Conservation (phyloP, 2,329 filamentous ascomycete species). For the Aspergillus sp. region DNA sequence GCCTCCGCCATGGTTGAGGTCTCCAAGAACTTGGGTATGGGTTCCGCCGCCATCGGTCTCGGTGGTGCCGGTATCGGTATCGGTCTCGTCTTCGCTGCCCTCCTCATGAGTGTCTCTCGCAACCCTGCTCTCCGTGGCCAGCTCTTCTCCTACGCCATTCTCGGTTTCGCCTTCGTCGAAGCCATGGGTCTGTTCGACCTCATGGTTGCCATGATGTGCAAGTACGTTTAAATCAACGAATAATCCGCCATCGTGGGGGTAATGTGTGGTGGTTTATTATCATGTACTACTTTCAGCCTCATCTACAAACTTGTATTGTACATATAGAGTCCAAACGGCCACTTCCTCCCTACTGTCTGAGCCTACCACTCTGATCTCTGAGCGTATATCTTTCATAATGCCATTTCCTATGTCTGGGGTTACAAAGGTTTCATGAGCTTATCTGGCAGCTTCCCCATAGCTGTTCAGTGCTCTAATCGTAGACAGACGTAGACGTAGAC, state of each 20-base stretch:
- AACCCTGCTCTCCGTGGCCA: slow-evolving; percentile 92
- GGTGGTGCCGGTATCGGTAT: slow-evolving; percentile 93
- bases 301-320: slow-evolving; percentile 23
- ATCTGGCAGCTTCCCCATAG: too few relatives aligned
- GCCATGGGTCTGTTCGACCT: slow-evolving; percentile 74
- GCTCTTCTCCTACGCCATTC: slow-evolving; percentile 94
- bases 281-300: slow-evolving; percentile 23
- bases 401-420: too few relatives aligned
- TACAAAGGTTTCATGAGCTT: too few relatives aligned
- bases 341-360: slow-evolving; percentile 7
- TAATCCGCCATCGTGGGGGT: slow-evolving; percentile 8
- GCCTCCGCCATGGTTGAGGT: slow-evolving; percentile 80
- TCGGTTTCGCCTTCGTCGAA: slow-evolving; percentile 93
- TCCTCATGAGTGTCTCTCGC: slow-evolving; percentile 84
- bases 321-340: slow-evolving; percentile 26
- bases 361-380: too few relatives aligned
- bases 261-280: slow-evolving; percentile 23
- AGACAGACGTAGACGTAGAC: too few relatives aligned
- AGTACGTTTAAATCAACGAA: slow-evolving; percentile 56
- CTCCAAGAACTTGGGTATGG: slow-evolving; percentile 88
- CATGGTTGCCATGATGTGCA: slow-evolving; percentile 92
- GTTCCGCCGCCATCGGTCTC: slow-evolving; percentile 84
- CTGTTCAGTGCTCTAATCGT: too few relatives aligned
- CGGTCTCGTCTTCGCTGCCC: slow-evolving; percentile 87
- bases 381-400: too few relatives aligned